Conservation (phyloP, 352 stramenopile species). For the Pythium phragmiticola region DNA sequence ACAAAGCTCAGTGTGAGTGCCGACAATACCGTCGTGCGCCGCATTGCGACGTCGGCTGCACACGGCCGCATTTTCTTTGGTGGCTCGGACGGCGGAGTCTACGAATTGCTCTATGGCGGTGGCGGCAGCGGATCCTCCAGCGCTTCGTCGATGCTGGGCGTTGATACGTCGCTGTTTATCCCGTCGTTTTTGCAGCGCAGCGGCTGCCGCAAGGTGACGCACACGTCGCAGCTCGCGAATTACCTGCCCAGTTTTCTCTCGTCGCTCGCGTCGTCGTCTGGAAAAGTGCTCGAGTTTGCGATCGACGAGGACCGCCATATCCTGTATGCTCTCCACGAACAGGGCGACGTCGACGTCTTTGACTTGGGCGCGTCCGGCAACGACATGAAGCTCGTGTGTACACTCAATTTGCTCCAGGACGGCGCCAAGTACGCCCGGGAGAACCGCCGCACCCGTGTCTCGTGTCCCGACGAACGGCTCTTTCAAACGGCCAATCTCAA, state of each 20-base stretch:
- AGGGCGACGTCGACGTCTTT: conserved; percentile 73
- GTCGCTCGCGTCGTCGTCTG: conserved; percentile 71
- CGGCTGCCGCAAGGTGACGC: conserved; percentile 90
- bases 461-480: conserved; percentile 77
- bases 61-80: conserved; percentile 95
- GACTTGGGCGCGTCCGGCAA: conserved; percentile 56
- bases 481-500: conserved; percentile 70
- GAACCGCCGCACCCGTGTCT: conserved; percentile 79
- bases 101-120: conserved; percentile 89
- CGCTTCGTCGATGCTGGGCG: conserved; percentile 7
- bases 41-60: conserved; percentile 77
- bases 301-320: conserved; percentile 88
- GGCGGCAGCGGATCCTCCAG: conserved; percentile 7
- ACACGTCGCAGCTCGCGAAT: conserved; percentile 84
- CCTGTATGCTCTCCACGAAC: conserved; percentile 91
- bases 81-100: conserved; percentile 94
- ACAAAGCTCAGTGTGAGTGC: conserved; percentile 92
- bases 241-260: conserved; percentile 78
- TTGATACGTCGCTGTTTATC: conserved; percentile 32
- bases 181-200: conserved; percentile 40
- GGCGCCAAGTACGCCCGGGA: conserved; percentile 81
- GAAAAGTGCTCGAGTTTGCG: conserved; percentile 85
- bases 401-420: conserved; percentile 64
- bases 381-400: conserved; percentile 62
- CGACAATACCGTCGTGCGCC: conserved; percentile 92